A percentile compares a stretch with the other conserved stretches of the same genome.
phyloP scores from a whole-genome alignment of 106 monocot genomes.

The Triglochin maritima region DNA sequence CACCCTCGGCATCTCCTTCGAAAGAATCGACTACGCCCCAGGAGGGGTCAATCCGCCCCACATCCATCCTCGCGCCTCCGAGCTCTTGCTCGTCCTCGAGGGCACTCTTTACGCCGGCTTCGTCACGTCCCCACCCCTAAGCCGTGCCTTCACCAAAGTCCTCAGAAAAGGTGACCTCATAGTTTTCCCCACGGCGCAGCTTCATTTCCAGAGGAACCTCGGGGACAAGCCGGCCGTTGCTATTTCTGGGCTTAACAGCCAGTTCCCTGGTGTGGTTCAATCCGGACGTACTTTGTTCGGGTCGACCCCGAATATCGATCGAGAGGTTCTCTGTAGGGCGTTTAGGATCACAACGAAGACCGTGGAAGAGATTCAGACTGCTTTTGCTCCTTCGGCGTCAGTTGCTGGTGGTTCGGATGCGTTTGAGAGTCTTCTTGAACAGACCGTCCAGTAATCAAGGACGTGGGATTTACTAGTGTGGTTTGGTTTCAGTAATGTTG shows the following conservation, averaged over 20 bases:
- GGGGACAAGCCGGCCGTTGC: neutral
- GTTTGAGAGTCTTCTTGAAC: too few relatives aligned
- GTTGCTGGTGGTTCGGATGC: too few relatives aligned
- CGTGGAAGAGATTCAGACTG: neutral
- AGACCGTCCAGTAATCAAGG: too few relatives aligned
- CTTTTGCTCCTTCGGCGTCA: too few relatives aligned
- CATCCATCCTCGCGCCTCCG: constrained; percentile 4
- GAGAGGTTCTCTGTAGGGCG: neutral
- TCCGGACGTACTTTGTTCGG: neutral
- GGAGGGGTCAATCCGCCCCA: constrained; percentile 4
- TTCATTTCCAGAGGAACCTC: constrained; percentile 9
- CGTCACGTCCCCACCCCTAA: neutral
- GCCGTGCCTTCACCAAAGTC: neutral
- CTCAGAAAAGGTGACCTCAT: constrained; percentile 2
- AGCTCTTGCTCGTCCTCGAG: neutral
- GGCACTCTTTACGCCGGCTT: constrained; percentile 8
- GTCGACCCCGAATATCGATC: neutral
- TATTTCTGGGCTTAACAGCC: neutral
- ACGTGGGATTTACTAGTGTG: too few relatives aligned
- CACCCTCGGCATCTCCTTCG: constrained; percentile 2
- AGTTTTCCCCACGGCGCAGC: constrained; percentile 2
- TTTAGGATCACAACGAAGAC: neutral
- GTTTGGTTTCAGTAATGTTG: too few relatives aligned
- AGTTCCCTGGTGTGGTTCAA: constrained; percentile 1
- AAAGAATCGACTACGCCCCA: neutral